These are phyloP conservation scores for Fusarium nematophilum DNA, from an alignment of 2,329 filamentous ascomycete genomes.

Conservation along the genomic window DNA sequence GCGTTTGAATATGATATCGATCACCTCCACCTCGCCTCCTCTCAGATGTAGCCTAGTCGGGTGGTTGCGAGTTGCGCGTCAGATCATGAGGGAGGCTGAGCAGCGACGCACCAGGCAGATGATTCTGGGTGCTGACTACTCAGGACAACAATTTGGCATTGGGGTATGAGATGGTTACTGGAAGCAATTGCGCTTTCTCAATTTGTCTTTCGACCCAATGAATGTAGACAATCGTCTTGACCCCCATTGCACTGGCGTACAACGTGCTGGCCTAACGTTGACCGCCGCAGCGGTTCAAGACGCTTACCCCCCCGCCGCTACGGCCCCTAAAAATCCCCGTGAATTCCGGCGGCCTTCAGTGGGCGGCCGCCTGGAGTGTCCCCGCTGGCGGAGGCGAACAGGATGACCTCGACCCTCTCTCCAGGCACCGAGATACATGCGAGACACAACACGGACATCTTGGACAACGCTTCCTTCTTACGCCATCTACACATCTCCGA, in stretches of 20 bases:
- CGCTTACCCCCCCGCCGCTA: slow-evolving; percentile 16
- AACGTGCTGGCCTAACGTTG: background rate
- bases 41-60: background rate
- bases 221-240: too few species aligned
- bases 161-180: too few species aligned
- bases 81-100: background rate
- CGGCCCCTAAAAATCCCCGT: slow-evolving; percentile 25
- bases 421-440: slow-evolving; percentile 34
- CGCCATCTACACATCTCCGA: background rate
- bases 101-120: slow-evolving; percentile 1
- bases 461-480: slow-evolving; percentile 1
- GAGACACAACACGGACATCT: slow-evolving; percentile 18
- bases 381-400: background rate
- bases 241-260: too few species aligned
- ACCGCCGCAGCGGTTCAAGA: background rate
- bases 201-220: too few species aligned
- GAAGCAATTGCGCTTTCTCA: too few species aligned
- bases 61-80: background rate
- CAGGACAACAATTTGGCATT: too few species aligned
- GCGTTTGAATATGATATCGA: background rate
- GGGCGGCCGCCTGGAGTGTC: slow-evolving; percentile 23
- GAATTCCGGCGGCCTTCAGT: slow-evolving; percentile 28
- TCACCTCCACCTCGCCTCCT: too few species aligned
- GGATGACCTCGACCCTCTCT: slow-evolving; percentile 9
- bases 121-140: too few species aligned